Evolutionary conservation across 2,329 filamentous ascomycete genomes (phyloP), one percentile per base, ranked within the genome.

Genomic region (Xylaria arbuscula): DNA sequence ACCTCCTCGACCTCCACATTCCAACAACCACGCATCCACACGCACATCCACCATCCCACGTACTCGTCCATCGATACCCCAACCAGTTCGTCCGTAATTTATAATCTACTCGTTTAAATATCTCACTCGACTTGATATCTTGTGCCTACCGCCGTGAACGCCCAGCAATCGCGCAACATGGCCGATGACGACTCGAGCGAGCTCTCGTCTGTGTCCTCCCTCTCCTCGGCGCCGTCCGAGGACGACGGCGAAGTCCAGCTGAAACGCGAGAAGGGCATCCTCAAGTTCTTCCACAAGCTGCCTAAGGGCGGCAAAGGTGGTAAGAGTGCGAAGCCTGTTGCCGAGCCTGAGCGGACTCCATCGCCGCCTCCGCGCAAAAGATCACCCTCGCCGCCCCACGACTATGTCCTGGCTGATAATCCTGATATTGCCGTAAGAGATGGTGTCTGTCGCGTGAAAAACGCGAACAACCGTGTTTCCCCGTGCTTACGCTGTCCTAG

Each of bases 361-460:
- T 88, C 89, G 74, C 89, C 91, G 71, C 89, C 89, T 66, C 85
- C 89, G 76, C 89, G 88, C 77, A 97, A 96, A 85, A 87, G 95
- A 79, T 90, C 92, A 66, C 90, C 93, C 22, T 98, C 94, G 73
- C 95, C 95, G 74, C 90, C 93, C 9, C 95, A 98, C 80, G 93
- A 97, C 85, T 93, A 92, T 81, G 91, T 93, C 34, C 85, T 98
- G 65, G 93, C 93, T 70, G 95, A 98, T 80, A 97, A 97, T 80
- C 88, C 92, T 70, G 92, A 96, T 78, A 94, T 98, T 83, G 92
- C 95, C 75, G 94, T 98, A 87, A 82, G 94, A 93, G 68, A 70
- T 73, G 60, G 57, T 77, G 76, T 76, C 78, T 72, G 74, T 80
- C 81, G 81, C 82, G 81, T 83, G 15, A 74, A 66, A 76, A 74